Evolutionary conservation across 345 rosid genomes (phyloP).

Genomic region (Cardamine occulta): DNA sequence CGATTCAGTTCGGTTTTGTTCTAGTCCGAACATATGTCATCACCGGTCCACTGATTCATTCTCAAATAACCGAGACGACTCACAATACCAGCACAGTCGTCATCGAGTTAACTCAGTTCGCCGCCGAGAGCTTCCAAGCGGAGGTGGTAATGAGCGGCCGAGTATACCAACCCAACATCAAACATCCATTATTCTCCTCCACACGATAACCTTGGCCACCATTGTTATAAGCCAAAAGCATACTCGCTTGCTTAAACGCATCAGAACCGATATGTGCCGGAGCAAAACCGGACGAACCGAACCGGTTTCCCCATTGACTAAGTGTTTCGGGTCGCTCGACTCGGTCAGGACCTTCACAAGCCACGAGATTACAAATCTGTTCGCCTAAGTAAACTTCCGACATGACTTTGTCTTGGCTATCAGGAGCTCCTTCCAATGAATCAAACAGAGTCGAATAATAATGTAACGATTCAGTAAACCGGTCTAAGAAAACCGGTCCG

Average conservation of each 20-base stretch:
- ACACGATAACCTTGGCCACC: slow-evolving; percentile 89
- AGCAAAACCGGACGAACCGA: slow-evolving; percentile 64
- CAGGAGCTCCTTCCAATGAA: slow-evolving; percentile 67
- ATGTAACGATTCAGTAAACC: slow-evolving; percentile 84
- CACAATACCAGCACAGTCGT: not conserved
- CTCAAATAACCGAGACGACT: slow-evolving; percentile 15
- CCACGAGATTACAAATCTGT: slow-evolving; percentile 86
- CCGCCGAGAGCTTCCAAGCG: slow-evolving; percentile 64
- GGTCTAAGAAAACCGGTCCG: slow-evolving; percentile 73
- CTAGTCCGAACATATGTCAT: slow-evolving; percentile 46
- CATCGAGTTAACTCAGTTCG: slow-evolving; percentile 42
- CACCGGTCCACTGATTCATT: slow-evolving; percentile 42
- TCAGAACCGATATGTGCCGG: slow-evolving; percentile 84
- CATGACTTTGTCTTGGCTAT: slow-evolving; percentile 64
- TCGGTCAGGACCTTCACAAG: slow-evolving; percentile 76
- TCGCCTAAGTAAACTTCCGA: slow-evolving; percentile 79
- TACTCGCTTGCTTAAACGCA: slow-evolving; percentile 87
- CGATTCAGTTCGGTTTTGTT: slow-evolving; percentile 38
- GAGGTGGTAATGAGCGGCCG: slow-evolving; percentile 85
- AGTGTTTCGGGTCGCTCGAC: slow-evolving; percentile 81
- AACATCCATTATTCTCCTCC: slow-evolving; percentile 79
- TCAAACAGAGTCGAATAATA: slow-evolving; percentile 85
- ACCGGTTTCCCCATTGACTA: slow-evolving; percentile 65
- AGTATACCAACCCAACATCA: slow-evolving; percentile 90
- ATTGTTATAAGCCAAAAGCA: slow-evolving; percentile 64